Base-by-base conservation (phyloP, 2,329 filamentous ascomycete species). In the Cladophialophora exuberans region DNA sequence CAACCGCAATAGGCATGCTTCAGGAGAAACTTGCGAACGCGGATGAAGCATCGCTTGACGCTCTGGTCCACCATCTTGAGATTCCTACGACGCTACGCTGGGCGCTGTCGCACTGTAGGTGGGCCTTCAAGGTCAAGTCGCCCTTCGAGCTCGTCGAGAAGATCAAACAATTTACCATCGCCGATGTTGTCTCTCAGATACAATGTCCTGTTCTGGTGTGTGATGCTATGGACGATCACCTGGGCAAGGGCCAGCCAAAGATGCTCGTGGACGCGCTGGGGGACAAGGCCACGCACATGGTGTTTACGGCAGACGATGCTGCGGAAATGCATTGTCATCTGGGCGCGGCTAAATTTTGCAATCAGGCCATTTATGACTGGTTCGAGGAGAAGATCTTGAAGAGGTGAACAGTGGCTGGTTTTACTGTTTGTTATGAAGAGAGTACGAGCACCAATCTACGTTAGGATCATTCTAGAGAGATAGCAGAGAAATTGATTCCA, bases 61-160 rank as follows among this genome's bases (percentile, higher is more conserved):
- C 20, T 13, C 6, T 51, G 10, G 6, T 39, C 17, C 18, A 15
- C 4, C 15, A 23, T 6, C n/a, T 6, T 6, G 9, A 31, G 3
- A 33, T 52, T 11, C 28, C 62, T 6, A 66, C 68, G 0, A 41
- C 23, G 9, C 42, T 65, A 2, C 59, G 65, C 23, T 74, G 71
- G 70, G 62, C 51, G 39, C 51, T 72, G 18, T 59, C 67, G 33
- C 70, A 74, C 49, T 67, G 68, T 2, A 53, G 69, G 2, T 72
- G 70, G 69, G 59, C 62, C 1, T 73, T 71, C 52, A 64, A 70
- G 26, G 61, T 7, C 43, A 60, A 57, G 17, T 62, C 65, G 5
- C 68, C 64, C 1, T 69, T 63, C 41, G 60, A 66, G 2, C 67
- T 65, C 44, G 43, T 71, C n/a, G 56, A 45, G 11, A 22, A 52